Conservation (phyloP, 345 rosid species). For the Syzygium grande region DNA sequence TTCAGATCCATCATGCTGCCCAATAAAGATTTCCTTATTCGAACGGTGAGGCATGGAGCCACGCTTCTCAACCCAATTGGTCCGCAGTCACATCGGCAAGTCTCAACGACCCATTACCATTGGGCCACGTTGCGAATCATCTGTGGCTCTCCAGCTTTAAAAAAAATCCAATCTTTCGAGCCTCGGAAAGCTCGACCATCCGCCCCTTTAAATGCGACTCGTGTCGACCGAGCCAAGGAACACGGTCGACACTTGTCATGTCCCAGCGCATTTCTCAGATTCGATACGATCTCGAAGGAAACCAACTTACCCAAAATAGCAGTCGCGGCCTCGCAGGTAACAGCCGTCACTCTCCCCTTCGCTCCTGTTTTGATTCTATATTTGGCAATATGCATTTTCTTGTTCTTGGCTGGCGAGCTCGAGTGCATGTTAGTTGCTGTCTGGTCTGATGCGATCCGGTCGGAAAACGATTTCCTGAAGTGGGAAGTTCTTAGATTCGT, state of each 20-base stretch:
- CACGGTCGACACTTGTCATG: constrained; percentile 71
- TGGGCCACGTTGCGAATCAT: constrained; percentile 51
- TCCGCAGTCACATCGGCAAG: constrained; percentile 14
- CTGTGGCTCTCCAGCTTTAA: constrained; percentile 11
- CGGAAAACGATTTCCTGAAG: neutral
- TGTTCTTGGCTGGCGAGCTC: neutral
- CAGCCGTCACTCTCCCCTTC: neutral
- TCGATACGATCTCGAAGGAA: neutral
- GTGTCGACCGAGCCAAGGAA: constrained; percentile 38
- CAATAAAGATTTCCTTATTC: neutral
- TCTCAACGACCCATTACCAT: constrained; percentile 8
- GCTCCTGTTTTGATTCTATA: neutral
- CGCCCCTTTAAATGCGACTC: constrained; percentile 50
- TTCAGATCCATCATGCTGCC: neutral
- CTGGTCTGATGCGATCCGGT: neutral
- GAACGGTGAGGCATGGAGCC: constrained; percentile 25
- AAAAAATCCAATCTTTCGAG: neutral
- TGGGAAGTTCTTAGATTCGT: neutral
- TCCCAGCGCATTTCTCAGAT: constrained; percentile 1
- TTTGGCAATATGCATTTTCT: neutral
- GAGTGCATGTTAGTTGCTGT: neutral
- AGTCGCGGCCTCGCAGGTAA: neutral
- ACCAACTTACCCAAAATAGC: neutral
- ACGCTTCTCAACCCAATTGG: constrained; percentile 33
- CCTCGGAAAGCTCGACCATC: neutral